These are phyloP conservation scores for Malus domestica DNA, from an alignment of 306 rosid genomes.

Conservation along the genomic window ASM211411v1 NC_041793.1:7002001-7002500, in stretches of 20 bases:
- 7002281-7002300: slow-evolving; percentile 85
- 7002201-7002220: slow-evolving; percentile 11
- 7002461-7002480: not conserved
- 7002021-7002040: slow-evolving; percentile 9
- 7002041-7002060: slow-evolving; percentile 11
- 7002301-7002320: slow-evolving; percentile 81
- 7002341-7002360: not conserved
- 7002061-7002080: slow-evolving; percentile 3
- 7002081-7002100: slow-evolving; percentile 10
- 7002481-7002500: not conserved
- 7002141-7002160: slow-evolving; percentile 14
- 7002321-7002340: not conserved
- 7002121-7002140: slow-evolving; percentile 21
- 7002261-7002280: slow-evolving; percentile 79
- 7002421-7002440: not conserved
- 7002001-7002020: slow-evolving; percentile 20
- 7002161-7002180: slow-evolving; percentile 14
- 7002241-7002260: slow-evolving; percentile 21
- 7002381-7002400: not conserved
- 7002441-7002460: not conserved
- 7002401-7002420: not conserved
- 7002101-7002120: slow-evolving; percentile 4
- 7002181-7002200: slow-evolving; percentile 13
- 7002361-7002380: too few species aligned
- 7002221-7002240: slow-evolving; percentile 26